Base-by-base conservation (phyloP, 2,329 filamentous ascomycete species). In the Phyllosticta citrichinensis region DNA sequence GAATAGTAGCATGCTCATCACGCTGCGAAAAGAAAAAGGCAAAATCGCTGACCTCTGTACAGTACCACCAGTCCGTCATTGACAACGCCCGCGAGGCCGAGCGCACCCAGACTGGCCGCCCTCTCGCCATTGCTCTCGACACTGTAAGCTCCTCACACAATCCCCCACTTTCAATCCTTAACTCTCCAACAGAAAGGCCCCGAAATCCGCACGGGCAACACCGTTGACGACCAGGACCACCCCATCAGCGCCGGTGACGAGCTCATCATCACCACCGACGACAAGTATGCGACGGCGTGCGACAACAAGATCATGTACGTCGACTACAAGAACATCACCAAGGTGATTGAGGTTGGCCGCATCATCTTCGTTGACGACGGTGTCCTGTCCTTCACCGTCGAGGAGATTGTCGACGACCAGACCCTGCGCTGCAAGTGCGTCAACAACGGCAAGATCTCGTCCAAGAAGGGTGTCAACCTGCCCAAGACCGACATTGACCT, bases 271-370 rank as follows among this genome's bases (percentile, higher is more conserved):
- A 97, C 94, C 73, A 99, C 94, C 63, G 92, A 99, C 74, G 92
- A 97, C 56, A 80, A 91, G 74, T 97, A 97, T 76, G 88, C 88
- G 69, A 88, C 87, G 62, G 79, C 85, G 62, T 92, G 87, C 72
- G 89, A 95, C 76, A 87, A 90, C 69, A 84, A 92, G 80, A 96
- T 96, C 83, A 96, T 99, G 94, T 97, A 91, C 73, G 88, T 97
- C 72, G 93, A 97, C 82, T 97, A 99, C 84, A 95, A 96, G 87
- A 99, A 99, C 83, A 97, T 99, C 79, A 97, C 93, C 79, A 96
- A 95, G 81, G 94, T 99, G 70, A 97, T 99, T 73, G 78, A 89
- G 74, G 81, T 84, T 63, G 94, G 93, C 72, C 92, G 94, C 71
- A 87, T 88, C 77, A 95, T 99, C 82, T 99, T 96, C 79, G 94